phyloP scores from a whole-genome alignment of 192 early-diverging fungal species.

The Backusella sp. region DNA sequence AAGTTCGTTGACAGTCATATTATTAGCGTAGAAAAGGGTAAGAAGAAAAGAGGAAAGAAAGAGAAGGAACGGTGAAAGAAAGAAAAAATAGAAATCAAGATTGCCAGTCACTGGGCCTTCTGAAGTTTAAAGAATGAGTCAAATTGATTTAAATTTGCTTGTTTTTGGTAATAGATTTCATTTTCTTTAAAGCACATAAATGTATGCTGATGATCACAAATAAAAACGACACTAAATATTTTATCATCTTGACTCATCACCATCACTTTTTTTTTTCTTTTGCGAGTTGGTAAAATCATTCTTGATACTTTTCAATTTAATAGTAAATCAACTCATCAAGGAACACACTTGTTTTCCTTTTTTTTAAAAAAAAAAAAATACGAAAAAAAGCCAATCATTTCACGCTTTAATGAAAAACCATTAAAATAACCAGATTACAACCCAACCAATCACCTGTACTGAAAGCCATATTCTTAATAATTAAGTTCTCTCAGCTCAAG shows the following conservation, averaged over 20 bases:
- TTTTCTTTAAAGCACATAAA: not conserved
- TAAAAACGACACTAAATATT: not conserved
- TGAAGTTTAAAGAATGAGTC: conserved; percentile 7
- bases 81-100: not conserved
- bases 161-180: not conserved
- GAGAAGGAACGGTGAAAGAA: not conserved
- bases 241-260: not conserved
- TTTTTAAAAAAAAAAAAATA: not conserved
- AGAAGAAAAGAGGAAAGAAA: not conserved
- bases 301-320: not conserved
- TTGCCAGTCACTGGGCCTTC: not conserved
- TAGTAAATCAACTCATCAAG: not conserved
- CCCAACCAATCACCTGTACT: not conserved
- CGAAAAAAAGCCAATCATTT: not conserved
- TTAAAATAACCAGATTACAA: not conserved
- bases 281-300: not conserved
- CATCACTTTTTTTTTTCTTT: not conserved
- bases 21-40: not conserved
- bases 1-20: not conserved
- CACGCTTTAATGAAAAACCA: not conserved
- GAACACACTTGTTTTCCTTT: not conserved
- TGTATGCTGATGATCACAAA: not conserved
- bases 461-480: not conserved
- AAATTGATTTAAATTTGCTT: conserved; percentile 5
- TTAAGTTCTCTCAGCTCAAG: not conserved